A percentile compares a stretch with the other conserved stretches of the same genome.
phyloP scores from a whole-genome alignment of 2,329 filamentous ascomycete species.

The Cladosporium oxysporum region DNA sequence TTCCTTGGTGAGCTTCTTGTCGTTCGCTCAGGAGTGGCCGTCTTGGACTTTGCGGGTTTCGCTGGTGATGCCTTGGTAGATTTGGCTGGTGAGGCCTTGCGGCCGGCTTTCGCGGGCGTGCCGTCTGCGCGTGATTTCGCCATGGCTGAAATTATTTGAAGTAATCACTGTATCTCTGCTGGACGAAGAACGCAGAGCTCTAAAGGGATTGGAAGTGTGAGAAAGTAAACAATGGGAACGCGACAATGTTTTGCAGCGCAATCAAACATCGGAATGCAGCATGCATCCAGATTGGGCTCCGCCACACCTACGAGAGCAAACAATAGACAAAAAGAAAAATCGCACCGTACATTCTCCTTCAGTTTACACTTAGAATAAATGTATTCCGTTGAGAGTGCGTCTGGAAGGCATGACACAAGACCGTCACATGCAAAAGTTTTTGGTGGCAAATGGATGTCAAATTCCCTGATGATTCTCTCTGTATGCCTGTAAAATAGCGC shows the following conservation, averaged over 20 bases:
- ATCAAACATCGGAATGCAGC: constrained; percentile 19
- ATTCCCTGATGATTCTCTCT: neutral
- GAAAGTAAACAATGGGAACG: constrained; percentile 9
- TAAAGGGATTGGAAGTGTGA: neutral
- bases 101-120: neutral
- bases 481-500: neutral
- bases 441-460: neutral
- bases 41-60: neutral
- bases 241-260: constrained; percentile 3
- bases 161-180: neutral
- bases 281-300: neutral
- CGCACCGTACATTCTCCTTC: neutral
- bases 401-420: neutral
- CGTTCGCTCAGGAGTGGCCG: neutral
- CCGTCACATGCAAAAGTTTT: neutral
- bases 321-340: neutral
- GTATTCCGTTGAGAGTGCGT: neutral
- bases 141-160: neutral
- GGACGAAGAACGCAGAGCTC: neutral
- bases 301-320: neutral
- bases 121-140: constrained; percentile 14
- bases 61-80: constrained; percentile 8
- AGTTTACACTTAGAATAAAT: neutral
- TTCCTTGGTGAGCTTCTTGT: constrained; percentile 6
- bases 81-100: constrained; percentile 7